These are phyloP conservation scores for Candida gorgasii DNA, from an alignment of 805 yeast species.

Conservation along the genomic window DNA sequence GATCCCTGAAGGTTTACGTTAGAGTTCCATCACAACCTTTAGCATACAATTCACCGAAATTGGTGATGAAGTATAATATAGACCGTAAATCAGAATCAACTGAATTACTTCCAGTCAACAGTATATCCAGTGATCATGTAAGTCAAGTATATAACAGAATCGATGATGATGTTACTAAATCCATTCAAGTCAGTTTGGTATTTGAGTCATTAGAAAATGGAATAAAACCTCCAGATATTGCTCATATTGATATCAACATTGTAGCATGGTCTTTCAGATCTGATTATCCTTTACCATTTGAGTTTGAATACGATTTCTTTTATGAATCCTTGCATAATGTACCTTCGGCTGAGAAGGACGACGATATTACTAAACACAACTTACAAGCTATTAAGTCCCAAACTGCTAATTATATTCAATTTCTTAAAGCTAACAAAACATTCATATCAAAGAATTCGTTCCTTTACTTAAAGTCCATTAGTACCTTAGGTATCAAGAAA, in stretches of 20 bases:
- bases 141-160: constrained; percentile 32
- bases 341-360: not conserved
- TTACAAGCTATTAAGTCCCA: constrained; percentile 36
- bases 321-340: constrained; percentile 22
- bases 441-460: constrained; percentile 32
- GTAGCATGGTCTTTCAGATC: constrained; percentile 43
- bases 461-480: constrained; percentile 39
- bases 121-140: constrained; percentile 24
- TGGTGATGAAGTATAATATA: constrained; percentile 36
- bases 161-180: constrained; percentile 20
- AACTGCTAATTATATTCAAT: constrained; percentile 32
- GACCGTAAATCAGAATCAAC: constrained; percentile 13
- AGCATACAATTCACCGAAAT: constrained; percentile 38
- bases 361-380: constrained; percentile 28
- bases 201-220: constrained; percentile 26
- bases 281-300: constrained; percentile 42
- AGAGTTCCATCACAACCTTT: constrained; percentile 35
- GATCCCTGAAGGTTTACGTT: constrained; percentile 33
- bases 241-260: constrained; percentile 34
- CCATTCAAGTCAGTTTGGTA: constrained; percentile 27
- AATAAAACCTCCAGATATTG: constrained; percentile 34
- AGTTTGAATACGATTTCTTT: constrained; percentile 43
- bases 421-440: constrained; percentile 35
- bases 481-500: constrained; percentile 38
- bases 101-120: constrained; percentile 19